A percentile compares a stretch with the other conserved stretches of the same genome.
Conservation (phyloP, 164 flowering plant genomes). For the Piper betle region DNA sequence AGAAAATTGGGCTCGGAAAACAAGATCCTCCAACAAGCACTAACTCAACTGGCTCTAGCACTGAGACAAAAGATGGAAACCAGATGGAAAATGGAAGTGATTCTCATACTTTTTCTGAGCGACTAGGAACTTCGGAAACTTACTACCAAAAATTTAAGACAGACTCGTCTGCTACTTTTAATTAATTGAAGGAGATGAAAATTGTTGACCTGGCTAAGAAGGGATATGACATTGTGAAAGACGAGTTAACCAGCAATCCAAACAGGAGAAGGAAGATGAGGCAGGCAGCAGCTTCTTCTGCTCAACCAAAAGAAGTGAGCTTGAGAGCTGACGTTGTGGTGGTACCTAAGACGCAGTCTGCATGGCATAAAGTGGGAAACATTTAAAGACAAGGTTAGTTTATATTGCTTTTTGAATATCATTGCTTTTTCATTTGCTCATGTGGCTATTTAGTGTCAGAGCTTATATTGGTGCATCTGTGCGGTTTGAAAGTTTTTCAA, state of each 20-base stretch:
- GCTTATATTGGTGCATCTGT: neutral
- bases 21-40: constrained; percentile 30
- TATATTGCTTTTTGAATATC: neutral
- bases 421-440: neutral
- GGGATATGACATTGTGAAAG: constrained; percentile 73
- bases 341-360: constrained; percentile 57
- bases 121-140: constrained; percentile 18
- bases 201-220: constrained; percentile 66
- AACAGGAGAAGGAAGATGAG: constrained; percentile 48
- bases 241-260: constrained; percentile 63
- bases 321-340: constrained; percentile 64
- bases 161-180: constrained; percentile 41
- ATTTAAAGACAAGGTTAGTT: constrained; percentile 56
- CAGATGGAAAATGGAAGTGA: constrained; percentile 26
- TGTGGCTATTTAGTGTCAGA: neutral
- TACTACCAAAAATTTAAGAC: constrained; percentile 46
- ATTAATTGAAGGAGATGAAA: constrained; percentile 66
- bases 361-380: constrained; percentile 75
- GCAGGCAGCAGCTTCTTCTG: constrained; percentile 34
- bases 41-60: constrained; percentile 16
- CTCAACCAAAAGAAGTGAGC: constrained; percentile 48
- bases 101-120: constrained; percentile 9
- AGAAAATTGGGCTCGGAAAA: constrained; percentile 47
- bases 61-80: constrained; percentile 23
- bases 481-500: no score